Conservation (phyloP, 192 early-diverging fungal species). For the Funneliformis geosporum region DNA sequence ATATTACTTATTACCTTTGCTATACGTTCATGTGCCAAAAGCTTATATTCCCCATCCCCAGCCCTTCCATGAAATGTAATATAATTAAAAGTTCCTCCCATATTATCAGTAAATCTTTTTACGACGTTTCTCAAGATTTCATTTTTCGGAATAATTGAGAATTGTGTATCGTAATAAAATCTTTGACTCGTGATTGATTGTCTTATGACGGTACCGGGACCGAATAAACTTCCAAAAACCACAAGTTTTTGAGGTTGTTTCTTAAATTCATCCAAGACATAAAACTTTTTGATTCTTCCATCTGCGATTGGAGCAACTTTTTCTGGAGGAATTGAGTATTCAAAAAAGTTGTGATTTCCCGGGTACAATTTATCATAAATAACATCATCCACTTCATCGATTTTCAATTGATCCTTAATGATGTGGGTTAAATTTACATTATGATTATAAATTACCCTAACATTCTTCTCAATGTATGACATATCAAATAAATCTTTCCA, state of each 20-base stretch:
- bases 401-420: not conserved
- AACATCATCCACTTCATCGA: not conserved
- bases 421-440: no score
- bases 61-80: slow-evolving; percentile 53
- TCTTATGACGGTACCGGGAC: slow-evolving; percentile 47
- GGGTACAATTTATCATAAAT: not conserved
- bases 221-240: slow-evolving; percentile 59
- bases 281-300: slow-evolving; percentile 4
- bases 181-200: slow-evolving; percentile 44
- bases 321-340: not conserved
- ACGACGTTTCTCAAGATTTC: slow-evolving; percentile 46
- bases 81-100: slow-evolving; percentile 50
- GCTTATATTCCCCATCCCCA: slow-evolving; percentile 53
- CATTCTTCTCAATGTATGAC: not conserved
- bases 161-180: slow-evolving; percentile 40
- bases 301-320: slow-evolving; percentile 36
- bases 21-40: not conserved
- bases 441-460: not conserved
- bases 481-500: slow-evolving; percentile 9
- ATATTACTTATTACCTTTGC: not conserved
- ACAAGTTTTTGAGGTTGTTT: slow-evolving; percentile 40
- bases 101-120: slow-evolving; percentile 39
- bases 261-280: slow-evolving; percentile 39
- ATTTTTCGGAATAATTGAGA: slow-evolving; percentile 50
- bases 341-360: not conserved